Conservation (phyloP, 305 asterid genomes). For the Rubia peregrina region DNA sequence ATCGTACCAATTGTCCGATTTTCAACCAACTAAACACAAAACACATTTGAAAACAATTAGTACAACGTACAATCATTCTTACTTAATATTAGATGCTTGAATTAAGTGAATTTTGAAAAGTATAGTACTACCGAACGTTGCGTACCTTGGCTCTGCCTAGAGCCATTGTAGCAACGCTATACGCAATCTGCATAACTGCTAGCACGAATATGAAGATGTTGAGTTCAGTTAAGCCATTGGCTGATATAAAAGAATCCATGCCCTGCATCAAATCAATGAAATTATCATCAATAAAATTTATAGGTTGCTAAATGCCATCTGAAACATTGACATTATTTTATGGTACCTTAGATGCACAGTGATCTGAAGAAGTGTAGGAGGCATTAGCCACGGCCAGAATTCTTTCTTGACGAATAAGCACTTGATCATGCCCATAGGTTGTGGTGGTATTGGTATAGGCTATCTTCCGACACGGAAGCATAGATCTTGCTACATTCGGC, state of each 20-base stretch:
- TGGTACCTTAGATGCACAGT: slow-evolving; percentile 47
- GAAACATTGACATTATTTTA: no score
- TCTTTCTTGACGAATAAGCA: slow-evolving; percentile 22
- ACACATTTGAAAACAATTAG: no score
- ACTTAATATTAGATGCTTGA: no score
- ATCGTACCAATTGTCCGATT: no score
- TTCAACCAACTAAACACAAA: no score
- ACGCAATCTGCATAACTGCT: slow-evolving; percentile 64
- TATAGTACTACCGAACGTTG: no score
- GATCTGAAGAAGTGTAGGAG: slow-evolving; percentile 27
- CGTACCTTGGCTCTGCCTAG: slow-evolving; percentile 68
- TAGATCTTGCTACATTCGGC: slow-evolving; percentile 35
- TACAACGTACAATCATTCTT: no score
- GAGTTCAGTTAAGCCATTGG: slow-evolving; percentile 49
- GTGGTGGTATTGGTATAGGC: slow-evolving; percentile 15
- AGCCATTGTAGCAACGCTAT: slow-evolving; percentile 54
- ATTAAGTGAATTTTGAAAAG: no score
- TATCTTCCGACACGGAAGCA: slow-evolving; percentile 52
- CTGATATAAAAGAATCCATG: slow-evolving; percentile 50
- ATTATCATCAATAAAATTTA: no score
- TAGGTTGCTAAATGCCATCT: no score
- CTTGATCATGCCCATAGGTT: slow-evolving; percentile 9
- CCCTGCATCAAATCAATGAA: no score
- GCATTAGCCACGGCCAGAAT: slow-evolving; percentile 20
- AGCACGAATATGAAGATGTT: slow-evolving; percentile 60